Evolutionary conservation across 75 land plant genomes (phyloP).

Genomic region (Adiantum capillusveneris): DNA sequence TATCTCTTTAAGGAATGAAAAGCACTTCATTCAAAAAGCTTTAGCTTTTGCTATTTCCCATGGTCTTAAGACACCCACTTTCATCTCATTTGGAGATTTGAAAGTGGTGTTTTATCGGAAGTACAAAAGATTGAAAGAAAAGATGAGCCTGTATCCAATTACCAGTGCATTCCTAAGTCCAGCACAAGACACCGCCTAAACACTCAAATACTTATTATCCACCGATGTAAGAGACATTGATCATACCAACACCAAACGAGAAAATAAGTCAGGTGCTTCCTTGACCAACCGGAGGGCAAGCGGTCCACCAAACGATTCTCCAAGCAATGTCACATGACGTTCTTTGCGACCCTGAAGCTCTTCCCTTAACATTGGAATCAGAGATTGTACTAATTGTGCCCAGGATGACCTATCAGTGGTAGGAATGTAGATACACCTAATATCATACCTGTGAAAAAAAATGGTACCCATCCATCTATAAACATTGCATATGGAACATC

Average conservation of each 20-base stretch:
- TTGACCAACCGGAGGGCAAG: constrained; percentile 26
- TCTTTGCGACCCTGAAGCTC: constrained; percentile 14
- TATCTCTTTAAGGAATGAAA: too few species aligned
- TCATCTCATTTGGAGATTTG: too few species aligned
- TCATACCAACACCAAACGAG: constrained; percentile 31
- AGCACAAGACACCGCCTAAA: too few species aligned
- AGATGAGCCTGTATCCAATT: too few species aligned
- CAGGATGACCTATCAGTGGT: constrained; percentile 34
- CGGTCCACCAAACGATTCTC: constrained; percentile 38
- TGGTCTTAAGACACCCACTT: too few species aligned
- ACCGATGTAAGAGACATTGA: too few species aligned
- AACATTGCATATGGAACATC: not conserved
- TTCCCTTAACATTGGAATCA: constrained; percentile 20
- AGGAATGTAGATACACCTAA: constrained; percentile 34
- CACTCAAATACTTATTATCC: too few species aligned
- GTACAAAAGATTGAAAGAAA: too few species aligned
- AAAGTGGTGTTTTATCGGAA: too few species aligned
- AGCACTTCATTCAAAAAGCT: too few species aligned
- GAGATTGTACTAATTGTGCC: constrained; percentile 16
- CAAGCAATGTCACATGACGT: constrained; percentile 26
- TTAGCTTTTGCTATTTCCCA: too few species aligned
- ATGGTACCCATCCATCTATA: not conserved
- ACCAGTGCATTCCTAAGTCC: too few species aligned
- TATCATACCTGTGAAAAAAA: constrained; percentile 24
- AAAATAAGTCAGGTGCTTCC: constrained; percentile 27